phyloP scores from a whole-genome alignment of 306 rosid species.

The Citrullus mucosospermus region DNA sequence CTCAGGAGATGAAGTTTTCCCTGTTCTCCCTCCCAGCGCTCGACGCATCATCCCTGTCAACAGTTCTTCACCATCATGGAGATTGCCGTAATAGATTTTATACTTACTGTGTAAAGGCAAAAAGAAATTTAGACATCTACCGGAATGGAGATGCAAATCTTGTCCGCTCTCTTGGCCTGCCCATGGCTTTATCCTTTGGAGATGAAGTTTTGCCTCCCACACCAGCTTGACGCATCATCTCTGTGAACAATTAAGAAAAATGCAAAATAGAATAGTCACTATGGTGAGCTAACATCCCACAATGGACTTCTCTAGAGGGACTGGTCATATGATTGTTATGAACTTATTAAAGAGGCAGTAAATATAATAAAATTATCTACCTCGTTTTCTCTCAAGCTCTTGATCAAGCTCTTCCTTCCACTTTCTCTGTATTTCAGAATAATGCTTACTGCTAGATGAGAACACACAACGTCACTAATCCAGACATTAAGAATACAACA shows the following conservation, averaged over 20 bases:
- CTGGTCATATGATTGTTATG: not conserved
- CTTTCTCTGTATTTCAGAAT: slow-evolving; percentile 81
- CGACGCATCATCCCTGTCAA: slow-evolving; percentile 87
- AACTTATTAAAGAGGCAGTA: not conserved
- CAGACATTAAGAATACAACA: not conserved
- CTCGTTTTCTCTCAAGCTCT: slow-evolving; percentile 96
- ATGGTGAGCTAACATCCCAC: not conserved
- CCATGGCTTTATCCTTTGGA: slow-evolving; percentile 69
- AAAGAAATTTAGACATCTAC: slow-evolving; percentile 9
- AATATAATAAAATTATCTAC: slow-evolving; percentile 23
- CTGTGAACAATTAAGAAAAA: slow-evolving; percentile 23
- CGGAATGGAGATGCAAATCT: slow-evolving; percentile 88
- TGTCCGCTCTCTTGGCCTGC: slow-evolving; percentile 67
- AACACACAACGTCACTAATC: not conserved
- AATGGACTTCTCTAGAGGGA: not conserved
- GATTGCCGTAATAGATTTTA: not conserved
- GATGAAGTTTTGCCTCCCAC: slow-evolving; percentile 74
- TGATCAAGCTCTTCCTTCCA: slow-evolving; percentile 99
- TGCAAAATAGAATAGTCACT: not conserved
- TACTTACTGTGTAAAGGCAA: not conserved
- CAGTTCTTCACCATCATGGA: not conserved
- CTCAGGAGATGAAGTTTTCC: slow-evolving; percentile 62
- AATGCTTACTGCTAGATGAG: slow-evolving; percentile 37
- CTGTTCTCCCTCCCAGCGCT: slow-evolving; percentile 47
- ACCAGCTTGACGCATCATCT: slow-evolving; percentile 93